Evolutionary conservation across 306 rosid species (phyloP).

Genomic region (Begonia loranthoides): DNA sequence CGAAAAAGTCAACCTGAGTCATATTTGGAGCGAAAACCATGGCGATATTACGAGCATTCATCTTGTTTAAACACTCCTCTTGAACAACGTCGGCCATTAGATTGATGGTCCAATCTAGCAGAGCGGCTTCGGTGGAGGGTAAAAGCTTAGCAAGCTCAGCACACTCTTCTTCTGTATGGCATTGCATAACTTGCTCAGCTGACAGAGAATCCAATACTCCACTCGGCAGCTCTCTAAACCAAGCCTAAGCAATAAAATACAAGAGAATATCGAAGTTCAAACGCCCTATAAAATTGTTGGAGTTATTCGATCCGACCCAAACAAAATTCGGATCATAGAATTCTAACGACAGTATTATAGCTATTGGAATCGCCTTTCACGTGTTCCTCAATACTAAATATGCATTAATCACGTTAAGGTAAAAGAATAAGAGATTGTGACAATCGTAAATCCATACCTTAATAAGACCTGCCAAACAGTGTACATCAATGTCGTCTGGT

Average conservation of each 20-base stretch:
- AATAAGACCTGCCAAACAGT: constrained; percentile 77
- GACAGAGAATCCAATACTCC: neutral
- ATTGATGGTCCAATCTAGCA: constrained; percentile 27
- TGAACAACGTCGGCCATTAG: constrained; percentile 88
- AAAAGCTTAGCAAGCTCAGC: neutral
- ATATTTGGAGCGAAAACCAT: constrained; percentile 97
- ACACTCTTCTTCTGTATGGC: neutral
- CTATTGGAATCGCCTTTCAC: too few species aligned
- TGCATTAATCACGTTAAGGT: too few species aligned
- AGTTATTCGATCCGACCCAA: too few species aligned
- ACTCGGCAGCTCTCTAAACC: neutral
- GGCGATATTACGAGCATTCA: constrained; percentile 80
- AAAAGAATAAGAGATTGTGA: too few species aligned
- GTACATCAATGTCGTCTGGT: constrained; percentile 73
- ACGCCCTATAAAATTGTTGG: too few species aligned
- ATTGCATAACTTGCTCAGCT: neutral
- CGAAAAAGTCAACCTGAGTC: constrained; percentile 43
- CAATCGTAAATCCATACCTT: constrained; percentile 29
- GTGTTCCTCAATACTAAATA: too few species aligned
- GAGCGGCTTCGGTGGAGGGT: neutral
- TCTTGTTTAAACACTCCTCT: constrained; percentile 66
- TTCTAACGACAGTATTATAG: too few species aligned
- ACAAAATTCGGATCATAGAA: too few species aligned
- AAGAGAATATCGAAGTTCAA: neutral
- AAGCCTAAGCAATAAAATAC: neutral